These are phyloP conservation scores for Mucor saturninus DNA, from an alignment of 371 early-diverging fungal species.

Conservation along the genomic window DNA sequence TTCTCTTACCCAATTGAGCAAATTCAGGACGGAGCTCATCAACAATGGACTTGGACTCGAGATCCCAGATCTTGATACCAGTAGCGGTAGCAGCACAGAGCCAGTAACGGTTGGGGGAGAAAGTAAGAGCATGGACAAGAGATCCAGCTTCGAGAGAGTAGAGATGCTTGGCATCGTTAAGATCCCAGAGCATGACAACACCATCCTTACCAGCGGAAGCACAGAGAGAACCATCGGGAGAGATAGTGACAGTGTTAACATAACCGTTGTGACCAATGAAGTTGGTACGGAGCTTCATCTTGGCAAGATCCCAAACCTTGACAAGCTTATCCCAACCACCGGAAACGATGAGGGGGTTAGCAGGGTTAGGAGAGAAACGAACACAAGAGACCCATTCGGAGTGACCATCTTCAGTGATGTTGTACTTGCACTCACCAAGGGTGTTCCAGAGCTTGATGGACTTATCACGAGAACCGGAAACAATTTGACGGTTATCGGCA, in stretches of 20 bases:
- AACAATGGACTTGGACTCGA: constrained; percentile 96
- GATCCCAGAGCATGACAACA: constrained; percentile 98
- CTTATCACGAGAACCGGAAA: constrained; percentile 97
- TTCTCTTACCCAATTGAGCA: constrained; percentile 71
- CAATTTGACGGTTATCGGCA: constrained; percentile 98
- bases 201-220: constrained; percentile 99
- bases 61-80: constrained; percentile 99
- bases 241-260: constrained; percentile 97
- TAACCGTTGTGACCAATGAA: constrained; percentile 98
- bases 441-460: constrained; percentile 99
- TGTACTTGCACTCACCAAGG: constrained; percentile 98
- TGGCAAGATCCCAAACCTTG: constrained; percentile 99
- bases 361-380: constrained; percentile 98
- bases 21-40: constrained; percentile 95
- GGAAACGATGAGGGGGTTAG: constrained; percentile 96
- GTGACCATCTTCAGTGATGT: constrained; percentile 94
- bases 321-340: constrained; percentile 99
- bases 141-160: constrained; percentile 98
- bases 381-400: constrained; percentile 98
- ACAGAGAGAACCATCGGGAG: constrained; percentile 99
- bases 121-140: constrained; percentile 95
- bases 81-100: constrained; percentile 97
- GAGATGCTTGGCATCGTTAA: constrained; percentile 99
- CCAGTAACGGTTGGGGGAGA: constrained; percentile 99
- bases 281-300: constrained; percentile 98